A percentile compares a stretch with the other conserved stretches of the same genome.
Conservation (phyloP, 2,329 filamentous ascomycete genomes). For the Colletotrichum chrysophilum region DNA sequence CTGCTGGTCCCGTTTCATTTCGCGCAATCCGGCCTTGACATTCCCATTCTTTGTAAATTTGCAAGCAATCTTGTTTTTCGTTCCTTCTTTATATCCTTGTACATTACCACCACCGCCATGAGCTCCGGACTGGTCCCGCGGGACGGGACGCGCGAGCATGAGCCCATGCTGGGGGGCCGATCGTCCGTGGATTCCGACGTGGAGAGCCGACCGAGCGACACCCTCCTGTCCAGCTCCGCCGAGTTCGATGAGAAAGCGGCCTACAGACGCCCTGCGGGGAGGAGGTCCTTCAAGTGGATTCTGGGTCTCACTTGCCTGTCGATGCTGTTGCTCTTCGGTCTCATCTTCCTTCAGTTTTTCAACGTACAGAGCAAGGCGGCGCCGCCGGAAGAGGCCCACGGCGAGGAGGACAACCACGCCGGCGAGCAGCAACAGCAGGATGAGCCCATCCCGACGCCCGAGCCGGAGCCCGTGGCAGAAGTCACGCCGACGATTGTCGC, state of each 20-base stretch:
- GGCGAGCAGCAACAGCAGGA: slow-evolving; percentile 1
- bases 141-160: slow-evolving; percentile 17
- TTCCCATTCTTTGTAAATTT: neutral
- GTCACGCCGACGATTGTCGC: neutral
- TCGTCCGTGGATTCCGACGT: slow-evolving; percentile 11
- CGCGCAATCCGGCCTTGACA: neutral
- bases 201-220: slow-evolving; percentile 6
- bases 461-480: neutral
- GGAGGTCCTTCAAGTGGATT: slow-evolving; percentile 15
- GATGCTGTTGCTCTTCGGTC: slow-evolving; percentile 8
- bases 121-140: slow-evolving; percentile 15
- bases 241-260: neutral
- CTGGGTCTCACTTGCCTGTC: slow-evolving; percentile 12
- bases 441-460: neutral
- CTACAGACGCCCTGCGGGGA: neutral
- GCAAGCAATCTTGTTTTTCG: neutral
- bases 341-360: slow-evolving; percentile 20
- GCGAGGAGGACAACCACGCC: neutral
- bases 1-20: neutral
- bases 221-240: neutral
- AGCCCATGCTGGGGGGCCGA: slow-evolving; percentile 13
- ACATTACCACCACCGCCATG: neutral
- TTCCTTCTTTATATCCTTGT: neutral
- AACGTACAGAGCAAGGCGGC: slow-evolving; percentile 1
- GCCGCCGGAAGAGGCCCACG: slow-evolving; percentile 1